A percentile compares a stretch with the other conserved stretches of the same genome.
Conservation (phyloP, 2,329 filamentous ascomycete species). For the Ceratocystis cacaofunesta region DNA sequence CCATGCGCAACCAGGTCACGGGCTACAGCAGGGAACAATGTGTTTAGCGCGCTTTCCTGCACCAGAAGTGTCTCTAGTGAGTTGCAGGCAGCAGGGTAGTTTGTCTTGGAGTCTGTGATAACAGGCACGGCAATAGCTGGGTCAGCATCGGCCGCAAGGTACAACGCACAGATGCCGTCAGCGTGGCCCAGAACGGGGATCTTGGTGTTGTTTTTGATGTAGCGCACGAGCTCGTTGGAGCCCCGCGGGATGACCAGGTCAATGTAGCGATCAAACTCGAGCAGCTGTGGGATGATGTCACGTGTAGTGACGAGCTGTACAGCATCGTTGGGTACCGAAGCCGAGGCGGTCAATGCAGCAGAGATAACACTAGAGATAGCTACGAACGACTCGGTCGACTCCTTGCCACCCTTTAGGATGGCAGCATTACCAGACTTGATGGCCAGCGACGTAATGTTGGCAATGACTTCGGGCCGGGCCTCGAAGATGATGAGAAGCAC, state of each 20-base stretch:
- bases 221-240: constrained; percentile 75
- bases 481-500: constrained; percentile 98
- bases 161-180: constrained; percentile 80
- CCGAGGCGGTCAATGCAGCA: constrained; percentile 52
- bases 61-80: constrained; percentile 83
- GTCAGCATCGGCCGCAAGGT: constrained; percentile 68
- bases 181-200: constrained; percentile 95
- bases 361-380: constrained; percentile 81
- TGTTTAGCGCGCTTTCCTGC: constrained; percentile 52
- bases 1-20: constrained; percentile 58
- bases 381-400: constrained; percentile 88
- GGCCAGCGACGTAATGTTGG: constrained; percentile 88
- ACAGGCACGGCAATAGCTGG: constrained; percentile 55
- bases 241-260: constrained; percentile 91
- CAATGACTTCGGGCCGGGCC: constrained; percentile 92
- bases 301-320: constrained; percentile 90
- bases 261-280: constrained; percentile 72
- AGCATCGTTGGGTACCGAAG: constrained; percentile 64
- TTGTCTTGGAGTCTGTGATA: constrained; percentile 80
- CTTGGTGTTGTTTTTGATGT: constrained; percentile 78
- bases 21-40: constrained; percentile 57
- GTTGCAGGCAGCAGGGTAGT: constrained; percentile 93
- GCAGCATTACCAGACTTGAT: constrained; percentile 96
- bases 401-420: constrained; percentile 92
- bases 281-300: constrained; percentile 76